Base-by-base conservation (phyloP, 2,329 filamentous ascomycete genomes). In the Coniochaeta ligniaria region DNA sequence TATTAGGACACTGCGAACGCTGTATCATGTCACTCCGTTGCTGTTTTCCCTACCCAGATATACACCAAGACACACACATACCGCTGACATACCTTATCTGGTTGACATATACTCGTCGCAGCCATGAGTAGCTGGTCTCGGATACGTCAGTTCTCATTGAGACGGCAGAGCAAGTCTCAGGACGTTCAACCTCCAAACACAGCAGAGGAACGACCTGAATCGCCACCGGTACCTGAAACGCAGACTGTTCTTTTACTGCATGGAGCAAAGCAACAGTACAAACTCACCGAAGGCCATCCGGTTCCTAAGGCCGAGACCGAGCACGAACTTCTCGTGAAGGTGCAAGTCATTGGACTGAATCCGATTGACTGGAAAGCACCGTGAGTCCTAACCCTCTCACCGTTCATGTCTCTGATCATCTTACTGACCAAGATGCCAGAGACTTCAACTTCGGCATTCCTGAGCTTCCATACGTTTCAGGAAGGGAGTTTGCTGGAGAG, bases 361-460 rank as follows among this genome's bases (percentile, higher is more conserved):
- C 90, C 90, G 0, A 89, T 92, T 60, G 90, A 91, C 70, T 90
- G 85, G 85, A 90, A 90, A 75, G 82, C 85, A 62, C 85, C 87
- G 87, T 89, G 75, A 66, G 83, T 78, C 12, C 41, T 16, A 47
- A 2, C n/a, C 9, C 20, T 31, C 35, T 26, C 2, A n/a, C 14
- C 17, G 20, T 22, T 14, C 16, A 16, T 36, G 35, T 57, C n/a
- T 22, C 16, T 14, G 17, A 22, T 45, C 43, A 8, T 36, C 6
- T 43, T 26, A 12, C 64, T 61, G 38, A 64, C 45, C 11, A 17
- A 6, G 17, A n/a, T 41, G 11, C 16, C 3, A 17, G 87, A 12
- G 88, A 89, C 67, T 91, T 83, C 68, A 86, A 86, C 63, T 91
- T 90, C 68, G 86, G 83, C 35, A 84, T 91, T 56, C 88, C 88